Conservation (phyloP, 108 stramenopile species). For the Fragilaria crotonensis region DNA sequence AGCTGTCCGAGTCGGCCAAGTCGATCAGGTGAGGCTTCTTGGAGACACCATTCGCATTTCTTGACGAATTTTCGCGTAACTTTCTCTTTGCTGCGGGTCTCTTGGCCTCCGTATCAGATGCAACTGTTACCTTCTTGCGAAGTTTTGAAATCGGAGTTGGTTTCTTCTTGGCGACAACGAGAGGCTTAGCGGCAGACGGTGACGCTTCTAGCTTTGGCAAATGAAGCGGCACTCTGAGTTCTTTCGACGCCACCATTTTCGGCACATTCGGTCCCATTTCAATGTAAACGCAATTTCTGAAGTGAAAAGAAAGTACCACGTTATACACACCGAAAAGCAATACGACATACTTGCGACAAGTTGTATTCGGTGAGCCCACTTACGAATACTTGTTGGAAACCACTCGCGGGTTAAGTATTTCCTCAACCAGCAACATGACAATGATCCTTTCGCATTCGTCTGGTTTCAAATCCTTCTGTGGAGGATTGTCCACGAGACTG, state of each 20-base stretch:
- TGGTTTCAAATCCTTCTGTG: constrained; percentile 49
- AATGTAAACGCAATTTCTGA: constrained; percentile 20
- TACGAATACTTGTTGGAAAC: constrained; percentile 49
- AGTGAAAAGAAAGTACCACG: neutral
- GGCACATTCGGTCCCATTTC: constrained; percentile 14
- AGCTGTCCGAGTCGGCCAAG: neutral
- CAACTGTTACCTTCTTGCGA: neutral
- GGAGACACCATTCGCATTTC: too few relatives aligned
- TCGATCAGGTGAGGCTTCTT: too few relatives aligned
- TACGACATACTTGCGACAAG: neutral
- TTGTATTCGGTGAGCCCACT: constrained; percentile 16
- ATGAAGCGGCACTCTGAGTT: neutral
- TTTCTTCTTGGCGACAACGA: neutral
- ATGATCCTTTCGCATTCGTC: constrained; percentile 60
- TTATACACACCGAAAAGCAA: neutral
- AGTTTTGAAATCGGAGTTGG: neutral
- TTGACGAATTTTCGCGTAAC: too few relatives aligned
- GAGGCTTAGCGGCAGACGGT: neutral
- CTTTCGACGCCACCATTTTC: constrained; percentile 11
- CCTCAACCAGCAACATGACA: constrained; percentile 37
- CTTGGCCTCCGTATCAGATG: neutral
- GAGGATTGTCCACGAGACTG: constrained; percentile 61
- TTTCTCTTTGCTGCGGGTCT: neutral
- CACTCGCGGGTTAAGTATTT: constrained; percentile 38
- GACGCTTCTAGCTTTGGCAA: neutral